phyloP scores from a whole-genome alignment of 768 basidiomycete genomes.

The Brasilioporus rufonigricans region DNA sequence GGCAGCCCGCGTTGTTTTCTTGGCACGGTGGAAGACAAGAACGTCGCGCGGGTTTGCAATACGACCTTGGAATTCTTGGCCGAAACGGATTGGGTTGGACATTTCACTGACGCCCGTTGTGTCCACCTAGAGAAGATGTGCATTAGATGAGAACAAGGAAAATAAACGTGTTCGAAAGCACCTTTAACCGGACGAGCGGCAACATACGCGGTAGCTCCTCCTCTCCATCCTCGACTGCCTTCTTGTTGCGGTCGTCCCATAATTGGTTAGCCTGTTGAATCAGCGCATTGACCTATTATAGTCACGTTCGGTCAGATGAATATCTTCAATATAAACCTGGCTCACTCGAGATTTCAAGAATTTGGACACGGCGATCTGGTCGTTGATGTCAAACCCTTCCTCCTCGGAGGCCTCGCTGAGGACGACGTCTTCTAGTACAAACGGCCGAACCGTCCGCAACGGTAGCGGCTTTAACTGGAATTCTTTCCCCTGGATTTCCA shows the following conservation, averaged over 20 bases:
- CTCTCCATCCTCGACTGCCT: slow-evolving; percentile 59
- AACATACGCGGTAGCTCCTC: slow-evolving; percentile 68
- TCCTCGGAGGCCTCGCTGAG: slow-evolving; percentile 78
- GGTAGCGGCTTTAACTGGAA: slow-evolving; percentile 85
- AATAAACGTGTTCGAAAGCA: slow-evolving; percentile 21
- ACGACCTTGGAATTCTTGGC: slow-evolving; percentile 87
- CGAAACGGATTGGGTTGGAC: slow-evolving; percentile 95
- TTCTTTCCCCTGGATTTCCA: slow-evolving; percentile 85
- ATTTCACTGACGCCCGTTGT: slow-evolving; percentile 88
- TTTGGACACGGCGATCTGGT: slow-evolving; percentile 81
- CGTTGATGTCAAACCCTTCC: slow-evolving; percentile 70
- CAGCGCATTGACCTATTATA: slow-evolving; percentile 64
- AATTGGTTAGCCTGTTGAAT: slow-evolving; percentile 68
- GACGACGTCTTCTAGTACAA: slow-evolving; percentile 80
- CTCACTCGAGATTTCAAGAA: slow-evolving; percentile 70
- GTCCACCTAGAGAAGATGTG: slow-evolving; percentile 58
- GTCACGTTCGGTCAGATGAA: slow-evolving; percentile 1
- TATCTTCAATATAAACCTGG: neutral
- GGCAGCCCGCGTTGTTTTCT: slow-evolving; percentile 43
- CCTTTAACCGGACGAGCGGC: slow-evolving; percentile 85
- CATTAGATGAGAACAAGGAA: neutral
- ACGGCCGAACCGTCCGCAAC: slow-evolving; percentile 90
- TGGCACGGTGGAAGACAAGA: slow-evolving; percentile 84
- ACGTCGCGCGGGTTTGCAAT: slow-evolving; percentile 95
- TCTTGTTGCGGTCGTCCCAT: slow-evolving; percentile 26